Conservation (phyloP, 2,329 filamentous ascomycete species). For the Dactylonectria estremocensis region DNA sequence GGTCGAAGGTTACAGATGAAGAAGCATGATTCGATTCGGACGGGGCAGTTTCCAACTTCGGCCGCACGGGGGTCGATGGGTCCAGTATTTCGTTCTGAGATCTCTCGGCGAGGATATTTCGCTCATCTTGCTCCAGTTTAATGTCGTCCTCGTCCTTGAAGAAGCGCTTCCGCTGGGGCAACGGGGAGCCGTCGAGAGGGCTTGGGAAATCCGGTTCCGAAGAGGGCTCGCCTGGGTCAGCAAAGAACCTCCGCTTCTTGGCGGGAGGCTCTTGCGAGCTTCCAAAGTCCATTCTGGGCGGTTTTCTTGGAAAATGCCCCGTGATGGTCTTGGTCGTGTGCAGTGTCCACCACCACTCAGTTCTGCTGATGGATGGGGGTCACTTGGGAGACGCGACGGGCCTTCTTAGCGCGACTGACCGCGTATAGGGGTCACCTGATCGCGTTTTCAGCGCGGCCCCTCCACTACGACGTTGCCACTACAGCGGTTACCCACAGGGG, state of each 20-base stretch:
- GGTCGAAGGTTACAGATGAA: slow-evolving; percentile 65
- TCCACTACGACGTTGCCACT: slow-evolving; percentile 2
- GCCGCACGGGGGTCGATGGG: slow-evolving; percentile 28
- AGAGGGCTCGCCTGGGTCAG: slow-evolving; percentile 51
- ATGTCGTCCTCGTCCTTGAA: slow-evolving; percentile 47
- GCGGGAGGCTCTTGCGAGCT: slow-evolving; percentile 60
- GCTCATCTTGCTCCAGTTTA: slow-evolving; percentile 39
- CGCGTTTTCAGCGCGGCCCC: slow-evolving; percentile 42
- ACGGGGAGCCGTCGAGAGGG: slow-evolving; percentile 43
- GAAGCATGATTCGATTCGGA: slow-evolving; percentile 41
- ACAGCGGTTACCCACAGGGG: slow-evolving; percentile 7
- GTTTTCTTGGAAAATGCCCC: slow-evolving; percentile 31
- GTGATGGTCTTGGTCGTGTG: slow-evolving; percentile 18
- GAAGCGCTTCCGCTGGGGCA: slow-evolving; percentile 44
- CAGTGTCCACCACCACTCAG: slow-evolving; percentile 10
- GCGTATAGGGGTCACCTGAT: slow-evolving; percentile 60
- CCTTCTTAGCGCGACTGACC: slow-evolving; percentile 50
- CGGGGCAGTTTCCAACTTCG: slow-evolving; percentile 13
- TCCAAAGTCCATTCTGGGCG: slow-evolving; percentile 56
- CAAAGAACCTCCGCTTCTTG: slow-evolving; percentile 61
- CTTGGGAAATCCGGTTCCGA: slow-evolving; percentile 45
- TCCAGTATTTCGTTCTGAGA: slow-evolving; percentile 31
- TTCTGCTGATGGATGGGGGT: slow-evolving; percentile 20
- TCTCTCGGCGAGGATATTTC: slow-evolving; percentile 29
- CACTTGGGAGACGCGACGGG: slow-evolving; percentile 56